Evolutionary conservation across 2,329 filamentous ascomycete genomes (phyloP).

Genomic region (Cladosporium sp.): DNA sequence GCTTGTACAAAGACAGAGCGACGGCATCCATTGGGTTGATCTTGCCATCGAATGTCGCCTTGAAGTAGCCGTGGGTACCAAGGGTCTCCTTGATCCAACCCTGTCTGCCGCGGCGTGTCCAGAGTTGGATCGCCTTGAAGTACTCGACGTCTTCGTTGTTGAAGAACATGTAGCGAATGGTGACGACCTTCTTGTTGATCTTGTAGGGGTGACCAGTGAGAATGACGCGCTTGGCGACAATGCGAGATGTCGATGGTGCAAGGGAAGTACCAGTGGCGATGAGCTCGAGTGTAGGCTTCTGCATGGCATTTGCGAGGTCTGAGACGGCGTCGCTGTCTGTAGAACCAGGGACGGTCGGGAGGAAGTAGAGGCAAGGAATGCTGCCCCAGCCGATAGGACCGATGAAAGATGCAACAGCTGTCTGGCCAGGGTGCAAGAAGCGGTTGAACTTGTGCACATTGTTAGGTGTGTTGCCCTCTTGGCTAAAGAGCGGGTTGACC

Average conservation of each 20-base stretch:
- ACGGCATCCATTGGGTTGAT: conserved; percentile 95
- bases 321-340: conserved; percentile 42
- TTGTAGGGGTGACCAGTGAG: conserved; percentile 96
- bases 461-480: conserved; percentile 85
- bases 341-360: conserved; percentile 42
- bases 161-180: conserved; percentile 99
- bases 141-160: conserved; percentile 89
- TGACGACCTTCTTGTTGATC: conserved; percentile 97
- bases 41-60: conserved; percentile 92
- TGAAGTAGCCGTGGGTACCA: conserved; percentile 99
- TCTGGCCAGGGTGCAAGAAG: conserved; percentile 84
- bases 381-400: conserved; percentile 90
- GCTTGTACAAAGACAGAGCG: conserved; percentile 65
- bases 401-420: conserved; percentile 82
- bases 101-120: conserved; percentile 82
- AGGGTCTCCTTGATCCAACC: conserved; percentile 92
- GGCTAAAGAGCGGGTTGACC: conserved; percentile 86
- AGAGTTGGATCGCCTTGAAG: conserved; percentile 95
- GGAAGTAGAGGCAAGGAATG: conserved; percentile 86
- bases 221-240: conserved; percentile 90
- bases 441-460: conserved; percentile 96
- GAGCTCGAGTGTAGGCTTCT: conserved; percentile 46
- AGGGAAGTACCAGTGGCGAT: conserved; percentile 84
- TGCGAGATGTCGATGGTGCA: conserved; percentile 65
- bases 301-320: conserved; percentile 27